Evolutionary conservation across 1,139 yeast genomes (phyloP).

Genomic region (Kurtzmaniella quercitrusa): DNA sequence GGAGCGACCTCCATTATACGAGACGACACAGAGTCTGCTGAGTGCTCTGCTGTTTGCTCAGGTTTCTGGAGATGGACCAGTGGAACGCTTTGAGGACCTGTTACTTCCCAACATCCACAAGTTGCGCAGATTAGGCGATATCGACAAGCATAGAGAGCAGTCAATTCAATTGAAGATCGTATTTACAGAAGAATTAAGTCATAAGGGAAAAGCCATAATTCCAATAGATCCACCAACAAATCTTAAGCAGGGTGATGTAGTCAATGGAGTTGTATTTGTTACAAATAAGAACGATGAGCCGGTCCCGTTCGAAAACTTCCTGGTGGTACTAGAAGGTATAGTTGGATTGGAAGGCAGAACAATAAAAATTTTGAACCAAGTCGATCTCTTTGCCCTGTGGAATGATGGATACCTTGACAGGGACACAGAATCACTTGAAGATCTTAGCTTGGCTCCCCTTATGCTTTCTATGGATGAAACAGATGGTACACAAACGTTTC

Average conservation of each 20-base stretch:
- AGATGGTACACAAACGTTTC: conserved; percentile 2
- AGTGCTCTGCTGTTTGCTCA: conserved; percentile 11
- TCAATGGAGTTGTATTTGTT: conserved; percentile 37
- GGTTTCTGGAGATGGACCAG: conserved; percentile 10
- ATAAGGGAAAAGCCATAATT: conserved; percentile 25
- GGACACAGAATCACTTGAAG: conserved; percentile 16
- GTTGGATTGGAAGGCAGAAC: conserved; percentile 14
- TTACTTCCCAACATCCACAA: conserved; percentile 35
- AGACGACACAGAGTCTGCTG: conserved; percentile 16
- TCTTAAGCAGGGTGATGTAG: conserved; percentile 32
- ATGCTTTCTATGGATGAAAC: neutral
- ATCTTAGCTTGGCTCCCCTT: neutral
- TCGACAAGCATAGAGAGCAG: conserved; percentile 27
- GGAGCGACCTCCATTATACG: conserved; percentile 36
- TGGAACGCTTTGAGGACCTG: conserved; percentile 24
- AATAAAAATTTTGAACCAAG: conserved; percentile 21
- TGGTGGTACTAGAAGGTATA: conserved; percentile 35
- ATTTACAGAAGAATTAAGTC: conserved; percentile 30
- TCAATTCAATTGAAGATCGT: conserved; percentile 24
- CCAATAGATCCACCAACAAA: neutral
- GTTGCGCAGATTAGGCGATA: conserved; percentile 27
- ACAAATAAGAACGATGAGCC: conserved; percentile 26
- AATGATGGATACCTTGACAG: conserved; percentile 34
- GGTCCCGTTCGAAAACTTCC: conserved; percentile 39
- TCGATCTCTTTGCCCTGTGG: conserved; percentile 42